phyloP scores from a whole-genome alignment of 2,329 filamentous ascomycete species.

The Xylaria digitata region DNA sequence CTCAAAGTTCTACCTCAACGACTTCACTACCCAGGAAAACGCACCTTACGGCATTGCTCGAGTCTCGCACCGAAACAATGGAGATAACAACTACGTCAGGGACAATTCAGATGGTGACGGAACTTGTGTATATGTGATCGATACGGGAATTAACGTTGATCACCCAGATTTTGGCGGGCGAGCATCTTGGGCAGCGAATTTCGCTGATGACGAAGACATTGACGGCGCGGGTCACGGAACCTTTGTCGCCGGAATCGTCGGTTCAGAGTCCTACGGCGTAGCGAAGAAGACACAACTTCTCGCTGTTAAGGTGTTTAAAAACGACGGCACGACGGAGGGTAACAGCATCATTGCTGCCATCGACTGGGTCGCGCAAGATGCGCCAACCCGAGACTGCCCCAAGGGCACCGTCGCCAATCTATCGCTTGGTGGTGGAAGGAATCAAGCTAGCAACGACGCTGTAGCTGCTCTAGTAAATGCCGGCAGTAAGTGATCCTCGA shows the following conservation, averaged over 20 bases:
- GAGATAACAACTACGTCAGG: slow-evolving; percentile 41
- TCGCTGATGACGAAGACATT: slow-evolving; percentile 41
- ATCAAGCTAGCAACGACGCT: slow-evolving; percentile 60
- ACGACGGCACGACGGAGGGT: slow-evolving; percentile 41
- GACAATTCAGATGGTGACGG: slow-evolving; percentile 43
- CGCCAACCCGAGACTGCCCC: slow-evolving; percentile 52
- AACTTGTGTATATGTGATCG: slow-evolving; percentile 56
- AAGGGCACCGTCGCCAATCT: slow-evolving; percentile 62
- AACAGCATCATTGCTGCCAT: slow-evolving; percentile 45
- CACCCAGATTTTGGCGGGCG: slow-evolving; percentile 50
- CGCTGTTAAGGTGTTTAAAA: slow-evolving; percentile 58
- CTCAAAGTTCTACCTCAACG: slow-evolving; percentile 35
- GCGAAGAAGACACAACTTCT: slow-evolving; percentile 57
- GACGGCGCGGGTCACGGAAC: slow-evolving; percentile 55
- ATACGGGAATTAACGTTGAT: slow-evolving; percentile 55
- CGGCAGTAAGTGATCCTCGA: slow-evolving; percentile 47
- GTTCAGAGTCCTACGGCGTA: slow-evolving; percentile 57
- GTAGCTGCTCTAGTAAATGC: slow-evolving; percentile 57
- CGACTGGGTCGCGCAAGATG: slow-evolving; percentile 57
- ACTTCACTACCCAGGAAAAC: slow-evolving; percentile 39
- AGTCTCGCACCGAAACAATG: slow-evolving; percentile 40
- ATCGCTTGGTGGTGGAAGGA: slow-evolving; percentile 61
- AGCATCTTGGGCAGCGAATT: slow-evolving; percentile 38
- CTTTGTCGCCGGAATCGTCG: slow-evolving; percentile 48
- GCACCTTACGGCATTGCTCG: slow-evolving; percentile 46